phyloP scores from a whole-genome alignment of 345 rosid species.

The Lagerstroemia speciosa region DNA sequence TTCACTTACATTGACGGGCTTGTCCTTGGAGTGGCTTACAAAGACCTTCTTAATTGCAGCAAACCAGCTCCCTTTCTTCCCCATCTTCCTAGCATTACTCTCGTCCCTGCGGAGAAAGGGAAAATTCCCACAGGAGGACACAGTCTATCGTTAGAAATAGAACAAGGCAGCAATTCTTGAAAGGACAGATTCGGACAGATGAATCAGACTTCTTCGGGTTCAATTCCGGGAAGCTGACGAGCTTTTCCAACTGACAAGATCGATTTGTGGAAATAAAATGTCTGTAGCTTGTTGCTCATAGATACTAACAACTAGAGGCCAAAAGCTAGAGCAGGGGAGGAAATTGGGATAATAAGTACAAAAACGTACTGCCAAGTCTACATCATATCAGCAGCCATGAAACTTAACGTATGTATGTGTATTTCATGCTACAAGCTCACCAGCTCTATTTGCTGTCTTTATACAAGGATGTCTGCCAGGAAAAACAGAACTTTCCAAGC shows the following conservation, averaged over 20 bases:
- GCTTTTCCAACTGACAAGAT: not conserved
- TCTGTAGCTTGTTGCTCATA: not conserved
- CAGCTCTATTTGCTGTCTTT: not conserved
- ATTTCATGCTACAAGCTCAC: not conserved
- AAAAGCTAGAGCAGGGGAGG: slow-evolving; percentile 1
- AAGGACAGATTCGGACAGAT: not conserved
- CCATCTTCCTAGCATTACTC: slow-evolving; percentile 71
- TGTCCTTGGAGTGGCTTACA: slow-evolving; percentile 59
- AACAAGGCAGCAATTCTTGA: not conserved
- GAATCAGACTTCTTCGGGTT: not conserved
- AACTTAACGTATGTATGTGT: not conserved
- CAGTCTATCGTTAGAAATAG: not conserved
- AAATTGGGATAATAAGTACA: slow-evolving; percentile 5
- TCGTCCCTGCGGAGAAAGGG: too few species aligned
- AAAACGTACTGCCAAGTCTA: slow-evolving; percentile 1
- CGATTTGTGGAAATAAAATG: not conserved
- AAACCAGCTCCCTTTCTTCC: slow-evolving; percentile 94
- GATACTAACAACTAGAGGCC: not conserved
- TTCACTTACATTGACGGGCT: slow-evolving; percentile 51
- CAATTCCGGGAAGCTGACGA: not conserved
- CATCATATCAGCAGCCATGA: not conserved
- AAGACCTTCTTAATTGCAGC: slow-evolving; percentile 86
- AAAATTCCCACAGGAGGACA: too few species aligned
- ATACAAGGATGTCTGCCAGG: not conserved
- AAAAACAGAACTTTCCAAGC: not conserved